phyloP scores from a whole-genome alignment of 2,329 filamentous ascomycete species.

The Colletotrichum noveboracense region DNA sequence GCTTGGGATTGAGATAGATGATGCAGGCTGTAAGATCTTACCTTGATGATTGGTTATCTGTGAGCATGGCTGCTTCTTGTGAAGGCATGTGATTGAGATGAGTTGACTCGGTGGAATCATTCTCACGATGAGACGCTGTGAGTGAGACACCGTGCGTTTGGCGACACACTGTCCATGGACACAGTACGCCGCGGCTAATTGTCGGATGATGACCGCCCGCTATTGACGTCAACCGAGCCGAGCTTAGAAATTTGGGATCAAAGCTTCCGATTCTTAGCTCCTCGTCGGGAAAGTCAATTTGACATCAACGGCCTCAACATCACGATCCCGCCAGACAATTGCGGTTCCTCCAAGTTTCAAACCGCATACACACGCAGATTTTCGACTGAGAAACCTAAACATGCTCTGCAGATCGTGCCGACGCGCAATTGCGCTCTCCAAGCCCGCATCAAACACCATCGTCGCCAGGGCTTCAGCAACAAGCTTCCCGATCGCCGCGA shows the following conservation, averaged over 20 bases:
- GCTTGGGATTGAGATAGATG: background rate
- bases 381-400: background rate
- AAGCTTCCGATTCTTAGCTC: background rate
- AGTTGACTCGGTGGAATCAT: background rate
- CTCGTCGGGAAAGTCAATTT: background rate
- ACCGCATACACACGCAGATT: background rate
- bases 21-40: background rate
- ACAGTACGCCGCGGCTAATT: background rate
- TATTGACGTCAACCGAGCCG: conserved; percentile 7
- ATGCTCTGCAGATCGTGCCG: conserved; percentile 24
- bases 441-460: background rate
- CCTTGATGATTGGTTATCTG: background rate
- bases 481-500: conserved; percentile 52
- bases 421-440: conserved; percentile 18
- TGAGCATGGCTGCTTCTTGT: background rate
- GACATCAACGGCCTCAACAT: background rate
- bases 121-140: background rate
- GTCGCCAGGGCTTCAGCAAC: conserved; percentile 13
- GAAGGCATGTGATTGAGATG: background rate
- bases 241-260: conserved; percentile 8
- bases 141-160: background rate
- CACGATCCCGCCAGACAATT: background rate
- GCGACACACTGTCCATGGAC: background rate
- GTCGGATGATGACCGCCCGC: background rate
- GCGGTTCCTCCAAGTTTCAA: background rate